These are phyloP conservation scores for Pyrenophora teres DNA, from an alignment of 2,329 filamentous ascomycete species.

Conservation along the genomic window DNA sequence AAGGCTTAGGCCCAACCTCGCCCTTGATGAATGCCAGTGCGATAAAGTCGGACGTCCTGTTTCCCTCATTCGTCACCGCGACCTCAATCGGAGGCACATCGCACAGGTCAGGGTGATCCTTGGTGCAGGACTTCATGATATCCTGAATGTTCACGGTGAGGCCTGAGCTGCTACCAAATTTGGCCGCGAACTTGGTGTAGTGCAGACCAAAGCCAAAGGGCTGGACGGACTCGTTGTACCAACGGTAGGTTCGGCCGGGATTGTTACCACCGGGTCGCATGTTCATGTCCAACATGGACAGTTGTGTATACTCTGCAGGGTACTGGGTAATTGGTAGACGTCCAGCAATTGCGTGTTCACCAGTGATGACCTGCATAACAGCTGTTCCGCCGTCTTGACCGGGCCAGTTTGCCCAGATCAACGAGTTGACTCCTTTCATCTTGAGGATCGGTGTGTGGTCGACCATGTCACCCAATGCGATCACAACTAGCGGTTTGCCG, in stretches of 20 bases:
- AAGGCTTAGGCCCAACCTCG: constrained; percentile 55
- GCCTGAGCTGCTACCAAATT: background rate
- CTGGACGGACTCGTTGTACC: constrained; percentile 59
- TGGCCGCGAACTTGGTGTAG: constrained; percentile 59
- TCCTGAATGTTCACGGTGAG: constrained; percentile 41
- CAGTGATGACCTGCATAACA: constrained; percentile 59
- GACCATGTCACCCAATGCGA: constrained; percentile 59
- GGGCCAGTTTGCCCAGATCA: constrained; percentile 65
- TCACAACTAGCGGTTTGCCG: constrained; percentile 58
- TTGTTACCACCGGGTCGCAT: constrained; percentile 53
- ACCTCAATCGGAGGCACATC: constrained; percentile 45
- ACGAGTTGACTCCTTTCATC: constrained; percentile 55
- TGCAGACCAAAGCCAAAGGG: constrained; percentile 63
- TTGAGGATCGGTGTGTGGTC: constrained; percentile 57
- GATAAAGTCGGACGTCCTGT: constrained; percentile 57
- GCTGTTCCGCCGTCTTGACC: constrained; percentile 64
- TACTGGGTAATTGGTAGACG: constrained; percentile 63
- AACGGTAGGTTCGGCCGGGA: constrained; percentile 63
- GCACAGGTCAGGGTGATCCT: constrained; percentile 43
- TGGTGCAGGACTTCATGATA: constrained; percentile 44
- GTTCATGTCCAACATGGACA: constrained; percentile 62
- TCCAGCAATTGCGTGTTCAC: constrained; percentile 57
- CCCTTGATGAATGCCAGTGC: constrained; percentile 57
- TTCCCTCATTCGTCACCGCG: constrained; percentile 56
- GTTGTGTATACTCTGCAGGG: constrained; percentile 56